Evolutionary conservation across 352 stramenopile species (phyloP).

Genomic region (Lagenidium giganteum): DNA sequence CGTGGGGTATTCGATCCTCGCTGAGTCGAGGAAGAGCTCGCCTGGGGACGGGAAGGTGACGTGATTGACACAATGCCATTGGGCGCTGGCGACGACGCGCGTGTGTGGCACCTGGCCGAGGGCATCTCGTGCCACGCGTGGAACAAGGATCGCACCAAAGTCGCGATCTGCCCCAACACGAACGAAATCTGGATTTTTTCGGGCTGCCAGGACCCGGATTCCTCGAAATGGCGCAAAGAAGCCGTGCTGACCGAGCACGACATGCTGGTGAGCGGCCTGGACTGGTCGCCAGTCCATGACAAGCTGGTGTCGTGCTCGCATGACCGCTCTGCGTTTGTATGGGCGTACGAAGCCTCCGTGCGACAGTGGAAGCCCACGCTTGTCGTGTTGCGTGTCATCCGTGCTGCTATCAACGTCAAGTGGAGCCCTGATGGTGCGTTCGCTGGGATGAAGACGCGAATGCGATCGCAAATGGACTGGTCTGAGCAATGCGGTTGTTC

Average conservation of each 20-base stretch:
- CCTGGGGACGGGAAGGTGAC: too few species aligned
- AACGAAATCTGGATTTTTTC: constrained; percentile 93
- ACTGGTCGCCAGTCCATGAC: constrained; percentile 92
- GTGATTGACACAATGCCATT: too few species aligned
- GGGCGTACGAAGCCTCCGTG: constrained; percentile 85
- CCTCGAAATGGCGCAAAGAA: constrained; percentile 79
- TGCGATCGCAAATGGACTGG: background rate
- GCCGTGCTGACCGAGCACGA: constrained; percentile 89
- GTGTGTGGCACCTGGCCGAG: constrained; percentile 73
- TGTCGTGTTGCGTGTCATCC: constrained; percentile 89
- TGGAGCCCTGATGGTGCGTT: constrained; percentile 87
- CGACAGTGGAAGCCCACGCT: constrained; percentile 90
- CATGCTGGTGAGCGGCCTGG: constrained; percentile 89
- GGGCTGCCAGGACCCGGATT: constrained; percentile 70
- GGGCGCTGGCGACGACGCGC: constrained; percentile 23
- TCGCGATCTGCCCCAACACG: constrained; percentile 89
- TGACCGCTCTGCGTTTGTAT: constrained; percentile 94
- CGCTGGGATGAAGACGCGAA: background rate
- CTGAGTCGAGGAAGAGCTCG: background rate
- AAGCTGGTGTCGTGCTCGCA: constrained; percentile 94
- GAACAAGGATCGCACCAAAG: constrained; percentile 87
- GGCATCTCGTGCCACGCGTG: constrained; percentile 90
- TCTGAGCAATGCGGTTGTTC: too few species aligned
- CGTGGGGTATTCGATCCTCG: too few species aligned
- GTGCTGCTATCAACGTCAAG: constrained; percentile 90